Conservation (phyloP, 345 rosid genomes). For the Citropsis articulata region DNA sequence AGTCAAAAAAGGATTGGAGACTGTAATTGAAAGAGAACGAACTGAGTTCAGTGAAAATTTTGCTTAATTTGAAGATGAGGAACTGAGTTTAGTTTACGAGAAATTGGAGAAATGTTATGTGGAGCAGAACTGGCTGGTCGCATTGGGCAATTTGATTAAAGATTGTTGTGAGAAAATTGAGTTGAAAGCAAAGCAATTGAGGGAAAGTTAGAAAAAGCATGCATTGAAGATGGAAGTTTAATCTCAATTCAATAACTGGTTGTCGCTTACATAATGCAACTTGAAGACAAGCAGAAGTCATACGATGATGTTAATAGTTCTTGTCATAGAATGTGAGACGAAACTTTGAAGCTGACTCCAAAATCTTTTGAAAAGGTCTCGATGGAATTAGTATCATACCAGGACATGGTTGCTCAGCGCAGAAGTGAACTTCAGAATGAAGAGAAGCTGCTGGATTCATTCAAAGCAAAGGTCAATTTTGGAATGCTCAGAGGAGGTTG, state of each 20-base stretch:
- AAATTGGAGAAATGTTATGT: too few species aligned
- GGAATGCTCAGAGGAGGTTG: constrained; percentile 5
- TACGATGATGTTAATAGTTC: constrained; percentile 6
- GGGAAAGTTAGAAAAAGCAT: neutral
- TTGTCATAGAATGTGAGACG: neutral
- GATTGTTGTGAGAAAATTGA: constrained; percentile 8
- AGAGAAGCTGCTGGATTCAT: neutral
- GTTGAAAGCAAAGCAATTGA: constrained; percentile 9
- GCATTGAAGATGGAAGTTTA: constrained; percentile 7
- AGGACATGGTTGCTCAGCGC: neutral
- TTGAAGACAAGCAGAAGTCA: constrained; percentile 11
- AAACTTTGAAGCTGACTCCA: constrained; percentile 6
- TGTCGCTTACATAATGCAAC: neutral
- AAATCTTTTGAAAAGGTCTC: constrained; percentile 9
- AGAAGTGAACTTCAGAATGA: neutral
- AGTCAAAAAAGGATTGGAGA: neutral
- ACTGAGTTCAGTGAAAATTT: too few species aligned
- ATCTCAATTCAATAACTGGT: neutral
- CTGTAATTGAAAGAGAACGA: too few species aligned
- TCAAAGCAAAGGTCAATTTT: too few species aligned
- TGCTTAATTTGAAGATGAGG: too few species aligned
- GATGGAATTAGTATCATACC: constrained; percentile 2
- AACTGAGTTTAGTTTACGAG: too few species aligned
- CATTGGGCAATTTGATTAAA: too few species aligned
- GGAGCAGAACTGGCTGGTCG: too few species aligned